phyloP scores from a whole-genome alignment of 208 protist genomes.

The Acanthamoeba triangularis region DNA sequence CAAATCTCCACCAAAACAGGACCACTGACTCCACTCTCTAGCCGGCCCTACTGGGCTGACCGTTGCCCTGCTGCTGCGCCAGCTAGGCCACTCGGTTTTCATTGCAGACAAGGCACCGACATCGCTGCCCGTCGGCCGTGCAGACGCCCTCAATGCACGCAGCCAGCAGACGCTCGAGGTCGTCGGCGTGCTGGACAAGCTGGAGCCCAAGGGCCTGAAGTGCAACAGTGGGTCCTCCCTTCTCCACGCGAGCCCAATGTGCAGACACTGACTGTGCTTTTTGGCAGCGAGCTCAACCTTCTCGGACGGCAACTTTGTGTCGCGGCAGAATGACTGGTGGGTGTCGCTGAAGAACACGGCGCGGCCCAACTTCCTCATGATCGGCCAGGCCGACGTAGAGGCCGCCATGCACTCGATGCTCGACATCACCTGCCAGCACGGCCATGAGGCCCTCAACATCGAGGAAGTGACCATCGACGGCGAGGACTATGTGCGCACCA shows the following conservation, averaged over 20 bases:
- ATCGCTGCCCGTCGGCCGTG: conserved; percentile 42
- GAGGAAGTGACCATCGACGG: conserved; percentile 6
- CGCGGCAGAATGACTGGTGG: conserved; percentile 60
- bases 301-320: conserved; percentile 58
- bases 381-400: conserved; percentile 54
- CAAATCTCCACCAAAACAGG: neutral
- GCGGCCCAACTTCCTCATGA: conserved; percentile 68
- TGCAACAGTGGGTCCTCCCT: conserved; percentile 35
- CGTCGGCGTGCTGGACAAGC: conserved; percentile 28
- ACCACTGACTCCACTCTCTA: conserved; percentile 9
- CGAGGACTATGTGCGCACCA: neutral
- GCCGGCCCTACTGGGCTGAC: conserved; percentile 17
- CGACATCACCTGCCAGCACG: neutral
- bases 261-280: neutral
- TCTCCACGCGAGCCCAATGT: conserved; percentile 5
- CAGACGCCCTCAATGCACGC: conserved; percentile 67
- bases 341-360: conserved; percentile 4
- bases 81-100: neutral
- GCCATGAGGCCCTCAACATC: conserved; percentile 17
- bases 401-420: conserved; percentile 13
- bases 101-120: conserved; percentile 34
- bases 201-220: conserved; percentile 1
- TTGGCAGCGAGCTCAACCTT: conserved; percentile 60
- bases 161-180: conserved; percentile 65
- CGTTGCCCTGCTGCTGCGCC: neutral